phyloP scores from a whole-genome alignment of 805 yeast species.

The Candida chauliodis region DNA sequence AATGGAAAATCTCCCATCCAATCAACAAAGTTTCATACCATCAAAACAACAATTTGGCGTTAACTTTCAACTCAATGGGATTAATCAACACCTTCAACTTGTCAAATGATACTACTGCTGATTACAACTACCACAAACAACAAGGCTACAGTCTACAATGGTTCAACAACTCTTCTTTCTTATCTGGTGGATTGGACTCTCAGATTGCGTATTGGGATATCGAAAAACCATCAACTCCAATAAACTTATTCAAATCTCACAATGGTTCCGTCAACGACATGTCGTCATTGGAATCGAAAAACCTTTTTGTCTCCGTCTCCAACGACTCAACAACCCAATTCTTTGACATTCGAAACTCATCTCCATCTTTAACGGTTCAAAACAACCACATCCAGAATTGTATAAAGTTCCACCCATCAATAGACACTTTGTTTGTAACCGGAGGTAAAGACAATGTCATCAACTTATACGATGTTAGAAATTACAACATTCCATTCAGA shows the following conservation, averaged over 20 bases:
- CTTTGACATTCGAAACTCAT: conserved; percentile 48
- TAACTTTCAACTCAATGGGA: conserved; percentile 55
- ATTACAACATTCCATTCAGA: conserved; percentile 55
- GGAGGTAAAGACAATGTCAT: conserved; percentile 78
- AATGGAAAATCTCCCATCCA: conserved; percentile 58
- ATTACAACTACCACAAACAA: conserved; percentile 51
- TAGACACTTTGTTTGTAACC: conserved; percentile 59
- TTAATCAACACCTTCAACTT: conserved; percentile 43
- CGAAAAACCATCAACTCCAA: conserved; percentile 41
- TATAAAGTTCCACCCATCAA: conserved; percentile 59
- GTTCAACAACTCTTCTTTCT: conserved; percentile 46
- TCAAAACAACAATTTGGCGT: conserved; percentile 45
- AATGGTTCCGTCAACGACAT: conserved; percentile 63
- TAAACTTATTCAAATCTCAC: conserved; percentile 48
- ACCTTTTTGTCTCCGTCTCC: conserved; percentile 64
- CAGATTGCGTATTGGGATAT: conserved; percentile 72
- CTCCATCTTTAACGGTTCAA: conserved; percentile 44
- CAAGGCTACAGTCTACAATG: conserved; percentile 76
- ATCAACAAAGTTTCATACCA: conserved; percentile 60
- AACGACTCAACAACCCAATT: conserved; percentile 64
- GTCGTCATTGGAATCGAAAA: conserved; percentile 30
- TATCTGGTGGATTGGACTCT: conserved; percentile 65
- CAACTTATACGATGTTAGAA: conserved; percentile 71
- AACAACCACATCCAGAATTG: conserved; percentile 62
- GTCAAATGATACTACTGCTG: conserved; percentile 15